Evolutionary conservation across 805 yeast genomes (phyloP).

Genomic region (Candida khao-thaluensis): DNA sequence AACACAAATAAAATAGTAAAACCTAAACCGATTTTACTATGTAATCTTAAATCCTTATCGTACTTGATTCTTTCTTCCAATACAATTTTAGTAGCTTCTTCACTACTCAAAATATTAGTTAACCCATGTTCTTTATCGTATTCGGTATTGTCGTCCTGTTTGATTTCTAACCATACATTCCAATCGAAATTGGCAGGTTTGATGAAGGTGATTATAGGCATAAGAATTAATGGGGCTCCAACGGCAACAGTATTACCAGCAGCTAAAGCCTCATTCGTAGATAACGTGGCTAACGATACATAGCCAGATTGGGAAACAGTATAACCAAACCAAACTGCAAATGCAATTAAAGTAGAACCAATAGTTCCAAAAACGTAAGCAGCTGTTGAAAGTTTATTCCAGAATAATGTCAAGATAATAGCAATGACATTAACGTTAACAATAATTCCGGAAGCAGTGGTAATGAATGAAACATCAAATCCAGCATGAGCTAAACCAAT

Average conservation of each 20-base stretch:
- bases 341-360: constrained; percentile 35
- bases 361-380: constrained; percentile 41
- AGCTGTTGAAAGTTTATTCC: constrained; percentile 31
- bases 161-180: constrained; percentile 14
- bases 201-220: constrained; percentile 12
- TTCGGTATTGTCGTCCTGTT: constrained; percentile 17
- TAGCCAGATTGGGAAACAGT: constrained; percentile 15
- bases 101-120: constrained; percentile 23
- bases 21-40: constrained; percentile 25
- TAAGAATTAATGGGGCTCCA: constrained; percentile 14
- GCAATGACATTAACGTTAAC: constrained; percentile 25
- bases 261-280: constrained; percentile 18
- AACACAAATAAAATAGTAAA: constrained; percentile 22
- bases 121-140: constrained; percentile 30
- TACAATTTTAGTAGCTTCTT: constrained; percentile 26
- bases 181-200: constrained; percentile 17
- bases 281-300: constrained; percentile 13
- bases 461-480: constrained; percentile 26
- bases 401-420: constrained; percentile 21
- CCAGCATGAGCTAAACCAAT: constrained; percentile 24
- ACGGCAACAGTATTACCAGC: constrained; percentile 17
- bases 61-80: constrained; percentile 20
- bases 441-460: constrained; percentile 26
- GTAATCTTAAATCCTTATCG: constrained; percentile 22
- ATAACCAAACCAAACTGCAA: constrained; percentile 36